phyloP scores from a whole-genome alignment of 495 filamentous ascomycete species.

The Daldinia childiae region DNA sequence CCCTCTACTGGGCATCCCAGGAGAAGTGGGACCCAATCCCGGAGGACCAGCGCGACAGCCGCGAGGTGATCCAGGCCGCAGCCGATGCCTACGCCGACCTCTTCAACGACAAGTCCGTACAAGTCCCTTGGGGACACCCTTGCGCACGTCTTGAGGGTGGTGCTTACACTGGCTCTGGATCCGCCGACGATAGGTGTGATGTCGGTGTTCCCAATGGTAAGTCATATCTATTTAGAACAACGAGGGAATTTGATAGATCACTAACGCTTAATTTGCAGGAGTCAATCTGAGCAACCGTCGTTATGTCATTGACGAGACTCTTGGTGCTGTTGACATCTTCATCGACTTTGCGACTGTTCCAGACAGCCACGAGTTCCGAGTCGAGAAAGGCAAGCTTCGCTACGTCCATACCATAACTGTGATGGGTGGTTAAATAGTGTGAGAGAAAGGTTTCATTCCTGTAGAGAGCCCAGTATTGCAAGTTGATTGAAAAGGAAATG shows the following conservation, averaged over 20 bases:
- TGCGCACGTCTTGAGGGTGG: constrained; percentile 61
- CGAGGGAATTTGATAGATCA: constrained; percentile 2
- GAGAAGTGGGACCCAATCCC: constrained; percentile 60
- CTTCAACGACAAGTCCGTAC: constrained; percentile 55
- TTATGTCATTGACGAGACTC: constrained; percentile 63
- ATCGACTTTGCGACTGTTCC: constrained; percentile 56
- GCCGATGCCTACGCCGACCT: constrained; percentile 61
- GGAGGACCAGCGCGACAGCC: constrained; percentile 51
- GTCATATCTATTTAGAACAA: constrained; percentile 2
- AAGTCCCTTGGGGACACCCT: constrained; percentile 60
- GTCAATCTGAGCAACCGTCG: constrained; percentile 53
- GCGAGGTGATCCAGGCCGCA: constrained; percentile 57
- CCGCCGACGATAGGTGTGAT: constrained; percentile 48
- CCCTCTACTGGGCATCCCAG: constrained; percentile 53
- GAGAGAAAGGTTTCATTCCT: background rate
- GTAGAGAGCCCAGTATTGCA: background rate
- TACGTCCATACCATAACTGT: constrained; percentile 60
- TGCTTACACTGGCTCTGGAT: constrained; percentile 52
- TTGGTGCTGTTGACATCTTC: constrained; percentile 58
- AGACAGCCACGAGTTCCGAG: constrained; percentile 61
- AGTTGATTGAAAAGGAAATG: background rate
- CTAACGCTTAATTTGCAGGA: constrained; percentile 36
- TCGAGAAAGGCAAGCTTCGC: constrained; percentile 59
- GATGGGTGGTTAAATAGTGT: constrained; percentile 39
- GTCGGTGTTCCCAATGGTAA: constrained; percentile 52